phyloP scores from a whole-genome alignment of 78 protist genomes.

The Dictyostelium discoideum region DNA sequence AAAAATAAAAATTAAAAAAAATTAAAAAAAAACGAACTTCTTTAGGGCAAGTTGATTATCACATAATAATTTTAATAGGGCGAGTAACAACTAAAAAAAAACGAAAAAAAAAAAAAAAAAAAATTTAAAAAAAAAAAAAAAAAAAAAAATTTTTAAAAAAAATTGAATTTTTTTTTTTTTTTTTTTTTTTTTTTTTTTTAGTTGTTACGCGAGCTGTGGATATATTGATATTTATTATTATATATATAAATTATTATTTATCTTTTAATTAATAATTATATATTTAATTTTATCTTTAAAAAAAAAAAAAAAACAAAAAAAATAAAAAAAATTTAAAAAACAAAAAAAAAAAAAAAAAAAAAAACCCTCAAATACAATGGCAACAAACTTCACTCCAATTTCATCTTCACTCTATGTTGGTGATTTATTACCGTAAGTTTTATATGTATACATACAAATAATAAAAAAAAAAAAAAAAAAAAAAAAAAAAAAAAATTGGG shows the following conservation, averaged over 20 bases:
- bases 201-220: not conserved
- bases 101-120: not conserved
- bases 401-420: slow-evolving; percentile 83
- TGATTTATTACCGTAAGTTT: slow-evolving; percentile 77
- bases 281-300: not conserved
- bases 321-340: not conserved
- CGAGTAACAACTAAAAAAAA: not conserved
- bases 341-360: slow-evolving; percentile 22
- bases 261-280: not conserved
- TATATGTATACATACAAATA: not conserved
- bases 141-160: slow-evolving; percentile 4
- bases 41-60: not conserved
- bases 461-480: not conserved
- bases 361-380: not conserved
- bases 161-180: not conserved
- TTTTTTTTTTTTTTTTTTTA: slow-evolving; percentile 10
- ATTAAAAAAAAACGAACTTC: not conserved
- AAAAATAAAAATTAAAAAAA: not conserved
- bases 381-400: slow-evolving; percentile 22
- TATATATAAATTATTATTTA: not conserved
- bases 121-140: not conserved
- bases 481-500: not conserved
- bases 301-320: slow-evolving; percentile 22
- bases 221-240: slow-evolving; percentile 12
- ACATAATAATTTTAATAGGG: not conserved